These are phyloP conservation scores for Penicillium ochrochloron DNA, from an alignment of 495 filamentous ascomycete species.

Conservation along the genomic window DNA sequence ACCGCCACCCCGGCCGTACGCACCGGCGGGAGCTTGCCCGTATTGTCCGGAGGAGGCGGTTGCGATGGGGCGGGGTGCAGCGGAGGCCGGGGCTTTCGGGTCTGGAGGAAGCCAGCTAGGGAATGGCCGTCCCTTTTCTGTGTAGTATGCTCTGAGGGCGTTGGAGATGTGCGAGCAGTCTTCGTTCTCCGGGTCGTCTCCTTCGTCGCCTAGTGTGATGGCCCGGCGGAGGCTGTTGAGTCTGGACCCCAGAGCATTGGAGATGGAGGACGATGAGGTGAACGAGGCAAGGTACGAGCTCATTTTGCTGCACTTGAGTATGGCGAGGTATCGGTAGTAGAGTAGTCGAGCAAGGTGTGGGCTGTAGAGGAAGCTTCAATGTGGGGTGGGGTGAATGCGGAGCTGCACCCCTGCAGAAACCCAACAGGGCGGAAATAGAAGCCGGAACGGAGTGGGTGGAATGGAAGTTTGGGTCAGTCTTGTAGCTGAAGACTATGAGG, in stretches of 20 bases:
- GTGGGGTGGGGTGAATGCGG: constrained; percentile 33
- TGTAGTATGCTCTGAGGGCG: constrained; percentile 94
- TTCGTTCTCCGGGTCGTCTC: constrained; percentile 77
- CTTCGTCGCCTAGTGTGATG: constrained; percentile 82
- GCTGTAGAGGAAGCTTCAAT: constrained; percentile 24
- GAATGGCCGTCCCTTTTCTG: constrained; percentile 80
- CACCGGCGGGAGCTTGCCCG: constrained; percentile 38
- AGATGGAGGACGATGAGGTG: constrained; percentile 67
- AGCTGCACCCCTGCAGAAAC: constrained; percentile 22
- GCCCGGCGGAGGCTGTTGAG: constrained; percentile 80
- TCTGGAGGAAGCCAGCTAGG: constrained; percentile 90
- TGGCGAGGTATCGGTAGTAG: constrained; percentile 3
- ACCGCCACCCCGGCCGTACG: constrained; percentile 48
- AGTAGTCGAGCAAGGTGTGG: constrained; percentile 8
- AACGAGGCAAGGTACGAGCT: constrained; percentile 79
- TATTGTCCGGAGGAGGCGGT: constrained; percentile 55
- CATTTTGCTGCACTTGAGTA: constrained; percentile 51
- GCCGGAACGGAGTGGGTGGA: constrained; percentile 2
- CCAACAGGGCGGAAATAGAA: constrained; percentile 2
- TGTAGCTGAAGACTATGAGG: constrained; percentile 10
- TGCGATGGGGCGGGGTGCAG: constrained; percentile 56
- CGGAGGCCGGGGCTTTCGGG: constrained; percentile 70
- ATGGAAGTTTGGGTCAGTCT: neutral
- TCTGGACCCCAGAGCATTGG: constrained; percentile 72
- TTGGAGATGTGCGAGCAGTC: constrained; percentile 94